These are phyloP conservation scores for Typha latifolia DNA, from an alignment of 176 grass and related monocot species.

Conservation along the genomic window DNA sequence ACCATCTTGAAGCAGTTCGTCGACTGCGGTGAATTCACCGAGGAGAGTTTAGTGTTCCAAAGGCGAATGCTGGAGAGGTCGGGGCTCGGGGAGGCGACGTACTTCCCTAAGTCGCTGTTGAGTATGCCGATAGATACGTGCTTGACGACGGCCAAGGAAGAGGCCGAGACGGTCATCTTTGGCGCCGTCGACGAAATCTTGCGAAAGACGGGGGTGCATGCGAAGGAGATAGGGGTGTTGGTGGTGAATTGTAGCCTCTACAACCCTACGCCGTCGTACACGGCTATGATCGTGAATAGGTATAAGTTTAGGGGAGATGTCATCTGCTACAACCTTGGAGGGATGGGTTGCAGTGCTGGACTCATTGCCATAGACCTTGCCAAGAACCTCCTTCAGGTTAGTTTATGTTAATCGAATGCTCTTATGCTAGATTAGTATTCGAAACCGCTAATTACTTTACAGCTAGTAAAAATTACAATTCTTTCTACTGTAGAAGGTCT, in stretches of 20 bases:
- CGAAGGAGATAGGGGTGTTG: slow-evolving; percentile 44
- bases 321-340: slow-evolving; percentile 67
- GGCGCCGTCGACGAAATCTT: slow-evolving; percentile 63
- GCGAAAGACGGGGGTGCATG: background rate
- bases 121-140: slow-evolving; percentile 44
- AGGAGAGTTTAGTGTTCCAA: slow-evolving; percentile 72
- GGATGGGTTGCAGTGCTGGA: slow-evolving; percentile 94
- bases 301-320: slow-evolving; percentile 42
- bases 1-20: slow-evolving; percentile 56
- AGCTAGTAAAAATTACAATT: too few species aligned
- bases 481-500: too few species aligned
- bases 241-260: slow-evolving; percentile 89
- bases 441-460: too few species aligned
- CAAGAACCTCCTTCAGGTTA: slow-evolving; percentile 71
- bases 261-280: slow-evolving; percentile 76
- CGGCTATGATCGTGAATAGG: slow-evolving; percentile 54
- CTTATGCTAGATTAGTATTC: too few species aligned
- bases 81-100: slow-evolving; percentile 57
- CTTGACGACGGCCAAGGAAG: slow-evolving; percentile 48
- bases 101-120: slow-evolving; percentile 73
- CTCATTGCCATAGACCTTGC: slow-evolving; percentile 84
- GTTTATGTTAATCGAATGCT: too few species aligned
- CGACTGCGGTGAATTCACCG: slow-evolving; percentile 26
- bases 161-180: slow-evolving; percentile 81
- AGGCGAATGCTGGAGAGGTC: slow-evolving; percentile 85